Evolutionary conservation across 495 filamentous ascomycete species (phyloP), one percentile per base, ranked within the genome.

Genomic region (Oidiodendron maius): DNA sequence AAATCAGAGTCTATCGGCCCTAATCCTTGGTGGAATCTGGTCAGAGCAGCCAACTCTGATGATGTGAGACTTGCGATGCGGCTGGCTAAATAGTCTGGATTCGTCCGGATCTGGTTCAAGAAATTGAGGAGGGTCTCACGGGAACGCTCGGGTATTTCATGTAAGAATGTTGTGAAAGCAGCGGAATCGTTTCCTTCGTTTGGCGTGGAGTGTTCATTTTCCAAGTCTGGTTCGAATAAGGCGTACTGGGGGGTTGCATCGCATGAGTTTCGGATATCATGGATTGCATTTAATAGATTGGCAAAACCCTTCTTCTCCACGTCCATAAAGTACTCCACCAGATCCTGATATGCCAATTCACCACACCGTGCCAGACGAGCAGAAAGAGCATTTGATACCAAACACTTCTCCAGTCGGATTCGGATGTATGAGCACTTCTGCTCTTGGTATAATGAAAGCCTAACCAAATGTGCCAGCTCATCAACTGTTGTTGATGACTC

Each of bases 271-370:
- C 85, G 80, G 42, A 96, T 83, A 67, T 95, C 88, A 69, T 89
- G 83, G 51, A 95, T 74, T 41, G 88, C 84, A 71, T 91, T 87
- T 64, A 91, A 95, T 39, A 96, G 71, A 59, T 78, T 78, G 45
- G 84, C 85, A 68, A 98, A 98, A 55, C 75, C 83, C 58, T 82
- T 81, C 70, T 93, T 95, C 65, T 96, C 89, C 61, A 94, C 91
- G 40, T 84, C 82, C 56, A 84, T 86, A 65, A 95, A 89, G 60
- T 80, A 78, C 59, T 98, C 91, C 53, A 93, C 87, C 59, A 98
- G 71, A 54, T 84, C 87, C 16, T 84, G 78, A 65, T 93, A 83
- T 43, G 86, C 81, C 36, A 86, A 78, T 56, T 86, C 82, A 45
- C 86, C 85, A 50, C 83, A 83, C 50, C 87, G 80, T 64, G 84